These are phyloP conservation scores for Kluyveromyces marxianus DNA, from an alignment of 1,139 yeast genomes.

Conservation along the genomic window DNA sequence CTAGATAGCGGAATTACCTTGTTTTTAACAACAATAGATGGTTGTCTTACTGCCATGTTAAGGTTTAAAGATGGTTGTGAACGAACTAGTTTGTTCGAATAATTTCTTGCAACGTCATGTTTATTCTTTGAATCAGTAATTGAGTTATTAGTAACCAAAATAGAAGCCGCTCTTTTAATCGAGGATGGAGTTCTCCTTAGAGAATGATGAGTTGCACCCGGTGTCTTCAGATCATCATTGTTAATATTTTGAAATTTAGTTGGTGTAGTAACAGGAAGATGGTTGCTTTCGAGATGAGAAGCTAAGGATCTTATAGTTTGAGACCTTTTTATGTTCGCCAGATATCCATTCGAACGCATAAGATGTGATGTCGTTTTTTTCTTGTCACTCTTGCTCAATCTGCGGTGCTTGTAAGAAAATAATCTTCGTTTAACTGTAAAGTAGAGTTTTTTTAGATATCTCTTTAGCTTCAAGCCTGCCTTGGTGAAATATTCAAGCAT, in stretches of 20 bases:
- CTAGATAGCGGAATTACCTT: constrained; percentile 28
- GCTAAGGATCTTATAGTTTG: constrained; percentile 13
- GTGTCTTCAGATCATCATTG: constrained; percentile 6
- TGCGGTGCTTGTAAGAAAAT: constrained; percentile 11
- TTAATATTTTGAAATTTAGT: too few relatives aligned
- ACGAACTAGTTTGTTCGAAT: constrained; percentile 14
- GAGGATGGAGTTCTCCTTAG: constrained; percentile 31
- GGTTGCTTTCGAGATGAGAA: not conserved
- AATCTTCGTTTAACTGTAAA: constrained; percentile 14
- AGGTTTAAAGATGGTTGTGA: constrained; percentile 23
- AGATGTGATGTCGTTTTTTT: constrained; percentile 21
- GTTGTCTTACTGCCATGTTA: constrained; percentile 27
- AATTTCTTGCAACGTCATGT: not conserved
- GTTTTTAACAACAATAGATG: constrained; percentile 30
- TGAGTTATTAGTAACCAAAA: constrained; percentile 29
- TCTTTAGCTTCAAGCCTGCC: constrained; percentile 19
- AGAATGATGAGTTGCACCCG: constrained; percentile 13
- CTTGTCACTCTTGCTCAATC: constrained; percentile 2
- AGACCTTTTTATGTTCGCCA: constrained; percentile 24
- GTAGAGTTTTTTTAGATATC: constrained; percentile 15
- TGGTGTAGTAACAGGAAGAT: not conserved
- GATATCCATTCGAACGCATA: constrained; percentile 25
- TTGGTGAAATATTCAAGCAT: constrained; percentile 23
- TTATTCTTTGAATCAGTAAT: constrained; percentile 21
- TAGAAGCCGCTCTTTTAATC: constrained; percentile 31